A percentile compares a stretch with the other conserved stretches of the same genome.
These are phyloP conservation scores for Podila verticillata DNA, from an alignment of 192 early-diverging fungal genomes.

Conservation along the genomic window DNA sequence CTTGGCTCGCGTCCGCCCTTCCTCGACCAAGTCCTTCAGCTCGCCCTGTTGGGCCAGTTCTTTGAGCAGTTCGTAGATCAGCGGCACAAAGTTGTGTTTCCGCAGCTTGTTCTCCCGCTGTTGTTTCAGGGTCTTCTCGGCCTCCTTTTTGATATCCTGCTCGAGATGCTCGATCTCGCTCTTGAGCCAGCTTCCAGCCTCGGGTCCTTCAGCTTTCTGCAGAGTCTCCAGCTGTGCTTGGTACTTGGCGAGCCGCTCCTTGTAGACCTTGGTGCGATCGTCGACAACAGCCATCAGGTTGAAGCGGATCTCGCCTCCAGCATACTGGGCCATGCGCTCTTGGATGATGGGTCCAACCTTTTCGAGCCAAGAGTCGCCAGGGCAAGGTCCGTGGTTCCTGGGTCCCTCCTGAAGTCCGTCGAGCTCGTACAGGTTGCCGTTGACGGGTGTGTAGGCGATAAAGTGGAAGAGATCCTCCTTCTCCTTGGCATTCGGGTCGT, in stretches of 20 bases:
- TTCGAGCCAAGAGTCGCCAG: slow-evolving; percentile 70
- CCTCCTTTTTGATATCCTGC: slow-evolving; percentile 66
- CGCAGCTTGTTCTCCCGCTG: slow-evolving; percentile 74
- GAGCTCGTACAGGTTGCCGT: slow-evolving; percentile 78
- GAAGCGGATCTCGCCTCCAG: slow-evolving; percentile 73
- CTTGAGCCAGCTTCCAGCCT: slow-evolving; percentile 57
- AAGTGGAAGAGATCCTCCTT: slow-evolving; percentile 85
- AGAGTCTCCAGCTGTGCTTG: slow-evolving; percentile 60
- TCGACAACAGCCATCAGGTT: slow-evolving; percentile 83
- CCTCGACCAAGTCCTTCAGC: slow-evolving; percentile 58
- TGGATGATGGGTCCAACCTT: slow-evolving; percentile 73
- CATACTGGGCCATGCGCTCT: slow-evolving; percentile 71
- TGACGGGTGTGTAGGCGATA: slow-evolving; percentile 79
- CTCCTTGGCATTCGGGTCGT: slow-evolving; percentile 60
- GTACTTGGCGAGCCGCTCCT: slow-evolving; percentile 57
- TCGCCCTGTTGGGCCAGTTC: slow-evolving; percentile 66
- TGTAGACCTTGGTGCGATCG: slow-evolving; percentile 66
- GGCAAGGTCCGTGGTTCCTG: slow-evolving; percentile 71
- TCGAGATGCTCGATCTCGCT: slow-evolving; percentile 60
- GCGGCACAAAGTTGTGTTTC: slow-evolving; percentile 81
- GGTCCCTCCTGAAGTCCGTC: slow-evolving; percentile 79
- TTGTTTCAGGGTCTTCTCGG: slow-evolving; percentile 58
- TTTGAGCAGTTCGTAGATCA: slow-evolving; percentile 73
- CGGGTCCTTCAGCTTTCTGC: slow-evolving; percentile 47
- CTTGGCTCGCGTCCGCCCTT: slow-evolving; percentile 58